Base-by-base conservation (phyloP, 2,329 filamentous ascomycete species). In the Colletotrichum sp. region DNA sequence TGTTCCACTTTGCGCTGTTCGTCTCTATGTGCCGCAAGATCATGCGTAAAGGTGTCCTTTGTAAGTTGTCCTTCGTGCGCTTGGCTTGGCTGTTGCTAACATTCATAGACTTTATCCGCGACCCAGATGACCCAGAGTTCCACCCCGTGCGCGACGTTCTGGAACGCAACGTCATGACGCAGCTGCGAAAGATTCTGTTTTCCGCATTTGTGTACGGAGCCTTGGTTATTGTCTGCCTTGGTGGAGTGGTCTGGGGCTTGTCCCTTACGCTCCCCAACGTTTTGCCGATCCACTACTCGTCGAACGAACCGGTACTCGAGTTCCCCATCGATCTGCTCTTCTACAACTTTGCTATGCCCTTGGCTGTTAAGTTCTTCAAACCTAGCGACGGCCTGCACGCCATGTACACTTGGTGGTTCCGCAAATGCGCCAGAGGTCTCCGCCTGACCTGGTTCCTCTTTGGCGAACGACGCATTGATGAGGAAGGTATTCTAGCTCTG, bases 1-100 rank as follows among this genome's bases (percentile, higher is more conserved):
- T 99, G 98, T 99, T 99, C 86, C 97, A 99, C 83, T 99, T 99
- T 83, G 97, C 97, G 7, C 90, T 99, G 5, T 99, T 99, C 83
- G 97, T 99, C 22, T 98, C 96, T 72, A 99, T 99, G 96, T 99
- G 97, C 85, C 93, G 97, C 77, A 98, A 98, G 87, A 98, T 99
- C 75, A 95, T 99, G 93, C 93, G 97, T 78, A 95, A 93, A 79
- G 97, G 97, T 68, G 97, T 99, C 55, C 89, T 99, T 75, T 99
- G 93, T 95, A 88, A 90, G 93, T 90, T 22, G 8, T 60, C 6
- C 30, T 30, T 9, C 5, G 4, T 8, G 26, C 22, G 8, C 8
- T 22, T 13, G 5, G 34, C 34, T 24, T 34, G 57, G 22, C 72
- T 71, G 3, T 44, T 10, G 22, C 39, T 32, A 84, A 88, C 81